Evolutionary conservation across 371 early-diverging fungal species (phyloP), one percentile per base, ranked within the genome.

Genomic region (Mortierella sp.): DNA sequence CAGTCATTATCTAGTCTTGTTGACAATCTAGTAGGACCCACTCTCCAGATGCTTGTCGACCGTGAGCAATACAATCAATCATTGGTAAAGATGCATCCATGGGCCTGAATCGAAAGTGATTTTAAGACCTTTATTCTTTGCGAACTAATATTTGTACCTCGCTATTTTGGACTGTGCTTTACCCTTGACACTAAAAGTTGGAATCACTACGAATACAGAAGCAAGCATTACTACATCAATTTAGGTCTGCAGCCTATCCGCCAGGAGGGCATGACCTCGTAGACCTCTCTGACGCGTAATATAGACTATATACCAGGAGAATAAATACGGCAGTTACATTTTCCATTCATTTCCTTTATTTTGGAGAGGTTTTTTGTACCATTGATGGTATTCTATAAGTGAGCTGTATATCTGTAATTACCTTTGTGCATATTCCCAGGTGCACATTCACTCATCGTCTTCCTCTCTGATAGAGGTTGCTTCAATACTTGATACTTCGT

Each of bases 11-110:
- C 86, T 0, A 84, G 83, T 71, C 68, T 88, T 55, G 85, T 91
- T 2, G 92, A 92, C 62, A 88, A 87, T 21, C 70, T 91, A 43
- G 85, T 91, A 24, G 75, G 86, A 7, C 92, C 92, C 3, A 84
- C 89, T 2, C 83, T 87, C 0, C 86, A 87, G 67, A 62, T 85
- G 60, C 63, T 83, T 4, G 70, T 72, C 0, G 84, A 84, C 41
- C 74, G 86, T n/a, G 76, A 81, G 33, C 76, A 81, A 57, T 81
- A 81, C 57, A 81, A 81, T 66, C 62, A 72, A 19, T 61, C 72
- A 10, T 43, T 81, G 76, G 82, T 81, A 75, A 36, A 1, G 15
- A 21, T n/a, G 15, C 8, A 2, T 28, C 28, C 28, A 28, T 28
- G 28, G 28, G 28, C 28, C 28, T 28, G 2, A 28, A 28, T 28